Percentiles rank a stretch among this genome's conserved stretches.
Evolutionary conservation across 2,329 filamentous ascomycete genomes (phyloP).

Genomic region (Arthrinium phaeospermum): DNA sequence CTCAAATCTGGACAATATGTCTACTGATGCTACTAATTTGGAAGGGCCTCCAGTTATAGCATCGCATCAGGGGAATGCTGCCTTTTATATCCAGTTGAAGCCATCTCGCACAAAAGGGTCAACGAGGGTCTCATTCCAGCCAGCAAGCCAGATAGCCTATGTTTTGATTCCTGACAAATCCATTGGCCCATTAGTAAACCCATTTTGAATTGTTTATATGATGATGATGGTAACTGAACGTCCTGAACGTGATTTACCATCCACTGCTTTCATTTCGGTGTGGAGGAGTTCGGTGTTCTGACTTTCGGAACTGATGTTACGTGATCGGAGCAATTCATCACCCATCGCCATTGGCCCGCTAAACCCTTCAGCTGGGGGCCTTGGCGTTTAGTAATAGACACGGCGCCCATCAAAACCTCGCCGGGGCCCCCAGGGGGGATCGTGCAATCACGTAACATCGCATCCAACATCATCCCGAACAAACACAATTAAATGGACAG

Average conservation of each 20-base stretch:
- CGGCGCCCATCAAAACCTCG: neutral
- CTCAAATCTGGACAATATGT: no score
- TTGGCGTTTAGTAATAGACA: neutral
- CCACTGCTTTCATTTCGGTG: neutral
- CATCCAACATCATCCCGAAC: neutral
- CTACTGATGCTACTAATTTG: no score
- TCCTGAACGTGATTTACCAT: neutral
- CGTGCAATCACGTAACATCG: neutral
- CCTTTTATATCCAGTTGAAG: neutral
- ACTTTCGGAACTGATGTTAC: slow-evolving; percentile 23
- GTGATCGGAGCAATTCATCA: slow-evolving; percentile 30
- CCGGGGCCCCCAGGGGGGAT: no score
- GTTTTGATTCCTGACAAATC: neutral
- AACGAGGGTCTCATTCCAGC: neutral
- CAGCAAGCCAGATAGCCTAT: neutral
- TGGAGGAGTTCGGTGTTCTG: neutral
- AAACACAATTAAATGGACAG: no score
- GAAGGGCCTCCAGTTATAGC: no score
- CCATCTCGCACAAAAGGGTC: neutral
- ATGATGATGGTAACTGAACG: neutral
- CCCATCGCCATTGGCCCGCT: neutral
- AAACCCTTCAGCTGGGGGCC: neutral
- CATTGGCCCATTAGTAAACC: neutral
- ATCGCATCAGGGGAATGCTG: no score
- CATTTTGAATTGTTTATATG: neutral